These are phyloP conservation scores for Tetrapisispora phaffii DNA, from an alignment of 805 yeast species.

Conservation along the genomic window DNA sequence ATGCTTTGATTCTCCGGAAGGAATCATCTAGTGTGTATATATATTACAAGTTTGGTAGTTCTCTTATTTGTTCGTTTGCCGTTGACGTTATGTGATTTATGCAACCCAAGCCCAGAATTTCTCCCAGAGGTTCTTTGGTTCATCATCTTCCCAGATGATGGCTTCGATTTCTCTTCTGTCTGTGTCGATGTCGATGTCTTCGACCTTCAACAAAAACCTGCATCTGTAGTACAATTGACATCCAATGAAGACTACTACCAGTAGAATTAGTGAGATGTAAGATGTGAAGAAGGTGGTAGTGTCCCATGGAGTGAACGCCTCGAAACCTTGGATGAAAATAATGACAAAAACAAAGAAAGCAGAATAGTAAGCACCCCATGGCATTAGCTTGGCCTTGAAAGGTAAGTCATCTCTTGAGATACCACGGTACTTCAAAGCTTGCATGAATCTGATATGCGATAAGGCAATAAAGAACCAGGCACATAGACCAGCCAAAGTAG, in stretches of 20 bases:
- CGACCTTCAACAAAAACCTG: slow-evolving; percentile 37
- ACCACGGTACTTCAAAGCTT: slow-evolving; percentile 47
- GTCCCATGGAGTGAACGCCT: slow-evolving; percentile 44
- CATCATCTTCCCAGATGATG: slow-evolving; percentile 43
- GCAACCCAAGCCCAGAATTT: slow-evolving; percentile 39
- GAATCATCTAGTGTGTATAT: too few species aligned
- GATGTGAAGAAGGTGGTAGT: slow-evolving; percentile 52
- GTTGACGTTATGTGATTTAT: too few species aligned
- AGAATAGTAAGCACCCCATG: slow-evolving; percentile 54
- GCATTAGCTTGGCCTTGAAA: slow-evolving; percentile 57
- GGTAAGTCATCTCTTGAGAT: slow-evolving; percentile 58
- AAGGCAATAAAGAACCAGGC: slow-evolving; percentile 56
- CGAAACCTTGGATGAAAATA: slow-evolving; percentile 60
- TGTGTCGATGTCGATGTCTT: slow-evolving; percentile 54
- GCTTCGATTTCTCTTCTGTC: slow-evolving; percentile 55
- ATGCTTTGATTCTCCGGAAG: too few species aligned
- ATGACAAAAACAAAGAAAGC: slow-evolving; percentile 43
- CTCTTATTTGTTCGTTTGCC: too few species aligned
- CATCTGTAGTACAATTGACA: slow-evolving; percentile 43
- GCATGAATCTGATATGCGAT: slow-evolving; percentile 55
- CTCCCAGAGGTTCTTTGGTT: slow-evolving; percentile 43
- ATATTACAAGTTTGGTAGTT: too few species aligned
- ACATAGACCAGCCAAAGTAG: slow-evolving; percentile 58
- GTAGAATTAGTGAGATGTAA: slow-evolving; percentile 52
- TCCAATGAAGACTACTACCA: slow-evolving; percentile 40